Evolutionary conservation across 129 eudicot species (phyloP).

Genomic region (Artemisia annua): DNA sequence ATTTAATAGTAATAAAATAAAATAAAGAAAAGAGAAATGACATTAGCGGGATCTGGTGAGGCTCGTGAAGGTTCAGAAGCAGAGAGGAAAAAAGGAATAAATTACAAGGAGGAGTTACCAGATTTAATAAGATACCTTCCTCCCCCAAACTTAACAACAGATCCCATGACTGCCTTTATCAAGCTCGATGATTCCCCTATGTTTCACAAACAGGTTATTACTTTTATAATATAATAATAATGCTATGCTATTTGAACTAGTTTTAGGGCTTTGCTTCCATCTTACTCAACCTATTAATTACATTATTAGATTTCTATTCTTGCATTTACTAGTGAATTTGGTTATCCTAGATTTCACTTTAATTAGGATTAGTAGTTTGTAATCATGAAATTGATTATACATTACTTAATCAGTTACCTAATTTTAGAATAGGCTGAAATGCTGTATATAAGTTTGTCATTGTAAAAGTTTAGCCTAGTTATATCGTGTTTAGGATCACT

Average conservation of each 20-base stretch:
- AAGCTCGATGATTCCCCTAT: conserved; percentile 93
- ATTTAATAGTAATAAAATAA: neutral
- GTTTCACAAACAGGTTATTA: conserved; percentile 83
- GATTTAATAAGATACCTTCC: conserved; percentile 27
- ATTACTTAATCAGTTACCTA: neutral
- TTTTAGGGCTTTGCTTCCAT: conserved; percentile 22
- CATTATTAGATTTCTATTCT: too few relatives aligned
- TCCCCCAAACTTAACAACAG: neutral
- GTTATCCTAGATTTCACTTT: too few relatives aligned
- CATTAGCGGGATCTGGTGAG: conserved; percentile 27
- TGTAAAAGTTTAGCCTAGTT: too few relatives aligned
- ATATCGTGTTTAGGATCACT: too few relatives aligned
- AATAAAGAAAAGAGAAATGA: neutral
- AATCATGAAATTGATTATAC: neutral
- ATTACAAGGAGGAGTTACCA: conserved; percentile 21
- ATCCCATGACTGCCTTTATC: conserved; percentile 71
- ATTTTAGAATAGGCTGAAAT: conserved; percentile 19
- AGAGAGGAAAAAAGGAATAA: neutral
- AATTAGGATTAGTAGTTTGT: neutral
- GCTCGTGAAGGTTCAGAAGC: too few relatives aligned
- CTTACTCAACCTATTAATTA: neutral
- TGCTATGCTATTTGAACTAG: conserved; percentile 16
- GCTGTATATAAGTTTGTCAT: neutral
- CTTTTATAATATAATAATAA: too few relatives aligned
- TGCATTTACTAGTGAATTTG: too few relatives aligned